Evolutionary conservation across 2,329 filamentous ascomycete genomes (phyloP).

Genomic region (Helicocarpus griseus): DNA sequence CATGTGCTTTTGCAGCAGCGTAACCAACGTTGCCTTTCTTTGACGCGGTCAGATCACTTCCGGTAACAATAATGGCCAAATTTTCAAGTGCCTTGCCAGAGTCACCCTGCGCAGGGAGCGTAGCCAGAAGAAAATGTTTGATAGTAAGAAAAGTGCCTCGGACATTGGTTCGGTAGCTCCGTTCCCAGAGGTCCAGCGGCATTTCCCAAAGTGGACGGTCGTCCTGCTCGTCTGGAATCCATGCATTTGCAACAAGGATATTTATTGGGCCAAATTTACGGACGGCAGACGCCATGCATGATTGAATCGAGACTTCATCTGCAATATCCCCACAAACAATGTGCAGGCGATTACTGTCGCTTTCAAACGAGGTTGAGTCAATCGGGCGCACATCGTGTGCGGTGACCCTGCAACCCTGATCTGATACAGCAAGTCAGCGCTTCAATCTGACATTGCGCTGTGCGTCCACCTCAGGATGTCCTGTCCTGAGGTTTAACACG

Average conservation of each 20-base stretch:
- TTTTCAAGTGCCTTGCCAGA: slow-evolving; percentile 36
- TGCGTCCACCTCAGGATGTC: no score
- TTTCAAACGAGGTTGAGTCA: slow-evolving; percentile 19
- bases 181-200: slow-evolving; percentile 42
- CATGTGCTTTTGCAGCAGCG: no score
- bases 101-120: slow-evolving; percentile 30
- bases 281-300: slow-evolving; percentile 33
- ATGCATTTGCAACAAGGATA: slow-evolving; percentile 45
- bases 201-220: slow-evolving; percentile 45
- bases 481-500: no score
- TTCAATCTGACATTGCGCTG: no score
- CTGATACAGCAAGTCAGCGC: no score
- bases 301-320: slow-evolving; percentile 36
- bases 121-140: slow-evolving; percentile 44
- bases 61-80: slow-evolving; percentile 44
- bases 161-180: slow-evolving; percentile 41
- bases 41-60: no score
- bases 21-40: slow-evolving; percentile 43
- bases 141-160: slow-evolving; percentile 47
- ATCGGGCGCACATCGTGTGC: slow-evolving; percentile 40
- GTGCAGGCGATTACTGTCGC: slow-evolving; percentile 28
- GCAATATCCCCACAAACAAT: slow-evolving; percentile 40
- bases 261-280: slow-evolving; percentile 41
- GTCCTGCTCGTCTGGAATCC: slow-evolving; percentile 41
- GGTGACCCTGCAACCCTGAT: slow-evolving; percentile 45